Percentiles rank a stretch among this genome's conserved stretches.
phyloP scores from a whole-genome alignment of 805 yeast species.

The Lachancea cidri region DNA sequence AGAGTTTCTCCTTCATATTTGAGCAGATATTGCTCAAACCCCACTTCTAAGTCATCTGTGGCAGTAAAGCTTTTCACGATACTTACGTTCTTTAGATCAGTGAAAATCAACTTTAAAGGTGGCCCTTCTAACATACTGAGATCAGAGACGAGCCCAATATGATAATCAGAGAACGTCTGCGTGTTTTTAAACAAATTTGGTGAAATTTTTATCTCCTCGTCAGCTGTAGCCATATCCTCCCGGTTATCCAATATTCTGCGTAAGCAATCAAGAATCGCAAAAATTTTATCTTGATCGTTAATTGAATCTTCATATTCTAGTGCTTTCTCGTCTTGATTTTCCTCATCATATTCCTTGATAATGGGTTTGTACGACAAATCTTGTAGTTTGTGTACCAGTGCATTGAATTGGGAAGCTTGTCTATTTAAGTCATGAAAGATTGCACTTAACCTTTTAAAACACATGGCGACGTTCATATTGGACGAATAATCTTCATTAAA shows the following conservation, averaged over 20 bases:
- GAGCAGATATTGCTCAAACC: slow-evolving; percentile 26
- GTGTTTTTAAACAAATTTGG: slow-evolving; percentile 15
- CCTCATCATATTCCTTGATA: slow-evolving; percentile 20
- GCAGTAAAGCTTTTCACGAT: slow-evolving; percentile 13
- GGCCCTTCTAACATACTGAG: slow-evolving; percentile 22
- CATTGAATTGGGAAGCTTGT: slow-evolving; percentile 26
- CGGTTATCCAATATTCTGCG: slow-evolving; percentile 45
- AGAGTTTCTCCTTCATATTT: slow-evolving; percentile 19
- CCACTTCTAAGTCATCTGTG: neutral
- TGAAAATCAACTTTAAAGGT: slow-evolving; percentile 30
- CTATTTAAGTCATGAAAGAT: slow-evolving; percentile 17
- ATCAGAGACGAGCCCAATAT: slow-evolving; percentile 25
- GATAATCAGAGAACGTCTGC: slow-evolving; percentile 28
- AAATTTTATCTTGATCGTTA: slow-evolving; percentile 67
- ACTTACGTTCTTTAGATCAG: slow-evolving; percentile 29
- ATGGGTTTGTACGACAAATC: slow-evolving; percentile 26
- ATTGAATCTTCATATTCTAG: slow-evolving; percentile 75
- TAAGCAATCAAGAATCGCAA: slow-evolving; percentile 50
- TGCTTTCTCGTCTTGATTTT: slow-evolving; percentile 46
- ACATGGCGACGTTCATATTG: slow-evolving; percentile 17
- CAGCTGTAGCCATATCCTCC: slow-evolving; percentile 22
- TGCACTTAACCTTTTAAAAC: slow-evolving; percentile 17
- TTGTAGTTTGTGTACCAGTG: slow-evolving; percentile 13
- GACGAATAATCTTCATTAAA: slow-evolving; percentile 18
- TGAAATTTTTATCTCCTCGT: slow-evolving; percentile 22